phyloP scores from a whole-genome alignment of 2,329 filamentous ascomycete genomes.

The Monosporascus sp. region DNA sequence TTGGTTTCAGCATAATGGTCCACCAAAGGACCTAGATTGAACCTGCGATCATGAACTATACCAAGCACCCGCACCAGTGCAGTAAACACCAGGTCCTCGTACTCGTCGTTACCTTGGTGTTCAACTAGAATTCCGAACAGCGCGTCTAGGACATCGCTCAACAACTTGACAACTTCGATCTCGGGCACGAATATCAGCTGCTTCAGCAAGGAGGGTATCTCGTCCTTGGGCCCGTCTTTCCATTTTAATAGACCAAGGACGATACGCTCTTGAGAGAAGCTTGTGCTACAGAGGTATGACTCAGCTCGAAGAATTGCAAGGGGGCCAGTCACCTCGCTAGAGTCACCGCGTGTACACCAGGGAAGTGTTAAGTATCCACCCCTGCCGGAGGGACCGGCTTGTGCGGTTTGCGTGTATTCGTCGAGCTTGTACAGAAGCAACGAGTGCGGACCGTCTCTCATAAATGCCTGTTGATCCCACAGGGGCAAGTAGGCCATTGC shows the following conservation, averaged over 20 bases:
- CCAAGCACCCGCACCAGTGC: constrained; percentile 84
- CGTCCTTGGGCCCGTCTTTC: constrained; percentile 68
- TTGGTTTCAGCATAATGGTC: constrained; percentile 83
- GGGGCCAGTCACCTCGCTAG: constrained; percentile 71
- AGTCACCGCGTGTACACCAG: constrained; percentile 66
- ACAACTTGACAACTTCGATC: constrained; percentile 93
- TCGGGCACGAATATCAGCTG: constrained; percentile 91
- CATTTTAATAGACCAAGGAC: constrained; percentile 81
- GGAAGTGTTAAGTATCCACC: constrained; percentile 83
- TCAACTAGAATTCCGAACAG: constrained; percentile 90
- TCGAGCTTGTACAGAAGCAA: constrained; percentile 86
- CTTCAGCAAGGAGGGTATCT: constrained; percentile 69
- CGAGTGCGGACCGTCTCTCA: constrained; percentile 76
- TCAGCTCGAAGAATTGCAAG: constrained; percentile 73
- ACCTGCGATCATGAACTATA: constrained; percentile 90
- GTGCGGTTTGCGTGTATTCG: constrained; percentile 72
- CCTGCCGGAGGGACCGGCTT: constrained; percentile 58
- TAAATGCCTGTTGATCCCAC: constrained; percentile 88
- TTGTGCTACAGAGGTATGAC: constrained; percentile 89
- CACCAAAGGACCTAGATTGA: constrained; percentile 84
- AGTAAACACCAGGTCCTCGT: constrained; percentile 88
- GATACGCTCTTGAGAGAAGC: constrained; percentile 86
- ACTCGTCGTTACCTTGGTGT: constrained; percentile 84
- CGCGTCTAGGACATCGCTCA: constrained; percentile 83
- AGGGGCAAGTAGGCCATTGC: constrained; percentile 89